Base-by-base conservation (phyloP, 2,329 filamentous ascomycete genomes). In the Claviceps sorghi region DNA sequence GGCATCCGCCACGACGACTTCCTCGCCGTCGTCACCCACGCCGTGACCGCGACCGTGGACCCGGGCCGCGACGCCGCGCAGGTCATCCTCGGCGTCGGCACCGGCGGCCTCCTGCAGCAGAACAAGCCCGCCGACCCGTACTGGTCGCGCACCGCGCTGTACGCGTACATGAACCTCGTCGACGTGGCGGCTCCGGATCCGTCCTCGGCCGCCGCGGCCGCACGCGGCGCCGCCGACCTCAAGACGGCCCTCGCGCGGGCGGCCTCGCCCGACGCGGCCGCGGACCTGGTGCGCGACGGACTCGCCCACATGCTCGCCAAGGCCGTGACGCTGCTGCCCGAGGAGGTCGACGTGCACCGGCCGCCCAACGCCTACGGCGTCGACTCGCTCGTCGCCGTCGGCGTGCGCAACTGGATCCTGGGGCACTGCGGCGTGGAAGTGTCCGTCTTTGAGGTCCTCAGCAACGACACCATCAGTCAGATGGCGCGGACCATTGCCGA, bases 91-190 rank as follows among this genome's bases (percentile, higher is more conserved):
- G 74, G 75, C 7, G 70, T 78, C 13, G 76, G 76, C 11, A 78
- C 76, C 0, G 77, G 77, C 19, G 77, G 77, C 0, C 65, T 79
- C 17, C 68, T 76, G 13, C 62, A 62, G 5, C 77, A 79, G 57
- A 79, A 77, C 59, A 65, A 70, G 51, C 71, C 73, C 0, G 65
- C 69, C 0, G 76, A 79, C 54, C 74, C 76, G 1, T 79, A 77
- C 61, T 79, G 76, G 75, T 67, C 72, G 10, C 70, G 68, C 6
- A 73, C 73, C 0, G 69, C 74, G 0, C 63, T 77, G 40, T 79
- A 75, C 53, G 63, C 68, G 2, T 67, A 71, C 51, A 67, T 80
- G 45, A 73, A 73, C 54, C 60, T 70, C 26, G 63, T 78, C 4
- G 76, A 79, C 58, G 63, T 73, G 56, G 69, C 67, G 1, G 55